Evolutionary conservation across 768 basidiomycete species (phyloP).

Genomic region (Kwoniella sp.): DNA sequence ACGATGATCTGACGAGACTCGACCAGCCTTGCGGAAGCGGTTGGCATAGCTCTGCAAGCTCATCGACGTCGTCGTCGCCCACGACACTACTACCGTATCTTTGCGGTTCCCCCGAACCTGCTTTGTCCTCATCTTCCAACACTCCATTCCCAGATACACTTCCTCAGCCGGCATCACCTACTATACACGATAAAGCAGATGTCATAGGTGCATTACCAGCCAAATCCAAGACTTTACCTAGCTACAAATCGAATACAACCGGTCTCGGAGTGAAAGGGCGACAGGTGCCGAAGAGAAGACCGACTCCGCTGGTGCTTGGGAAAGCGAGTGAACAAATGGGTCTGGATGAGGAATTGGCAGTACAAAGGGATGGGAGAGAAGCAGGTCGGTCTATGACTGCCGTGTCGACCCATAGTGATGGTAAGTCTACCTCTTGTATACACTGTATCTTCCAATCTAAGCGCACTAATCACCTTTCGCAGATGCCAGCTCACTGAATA

Average conservation of each 20-base stretch:
- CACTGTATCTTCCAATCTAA: neutral
- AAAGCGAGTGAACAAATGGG: slow-evolving; percentile 18
- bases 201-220: neutral
- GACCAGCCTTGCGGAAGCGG: neutral
- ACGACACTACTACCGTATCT: slow-evolving; percentile 22
- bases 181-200: neutral
- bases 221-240: slow-evolving; percentile 7
- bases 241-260: neutral
- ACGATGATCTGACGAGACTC: slow-evolving; percentile 1
- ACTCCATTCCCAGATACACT: neutral
- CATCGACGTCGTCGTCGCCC: slow-evolving; percentile 9
- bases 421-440: slow-evolving; percentile 5
- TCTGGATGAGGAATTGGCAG: slow-evolving; percentile 26
- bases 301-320: slow-evolving; percentile 16
- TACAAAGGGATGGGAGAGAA: slow-evolving; percentile 17
- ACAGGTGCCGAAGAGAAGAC: slow-evolving; percentile 17
- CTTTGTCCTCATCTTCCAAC: slow-evolving; percentile 7
- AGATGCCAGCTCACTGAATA: slow-evolving; percentile 29
- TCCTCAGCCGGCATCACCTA: neutral
- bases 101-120: slow-evolving; percentile 5
- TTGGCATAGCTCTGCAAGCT: slow-evolving; percentile 12
- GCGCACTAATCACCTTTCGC: neutral
- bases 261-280: slow-evolving; percentile 6
- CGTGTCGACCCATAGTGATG: slow-evolving; percentile 14
- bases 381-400: slow-evolving; percentile 9